Percentiles rank a stretch among this genome's conserved stretches.
These are phyloP conservation scores for Lactifluus piperatus DNA, from an alignment of 768 basidiomycete species.

Conservation along the genomic window DNA sequence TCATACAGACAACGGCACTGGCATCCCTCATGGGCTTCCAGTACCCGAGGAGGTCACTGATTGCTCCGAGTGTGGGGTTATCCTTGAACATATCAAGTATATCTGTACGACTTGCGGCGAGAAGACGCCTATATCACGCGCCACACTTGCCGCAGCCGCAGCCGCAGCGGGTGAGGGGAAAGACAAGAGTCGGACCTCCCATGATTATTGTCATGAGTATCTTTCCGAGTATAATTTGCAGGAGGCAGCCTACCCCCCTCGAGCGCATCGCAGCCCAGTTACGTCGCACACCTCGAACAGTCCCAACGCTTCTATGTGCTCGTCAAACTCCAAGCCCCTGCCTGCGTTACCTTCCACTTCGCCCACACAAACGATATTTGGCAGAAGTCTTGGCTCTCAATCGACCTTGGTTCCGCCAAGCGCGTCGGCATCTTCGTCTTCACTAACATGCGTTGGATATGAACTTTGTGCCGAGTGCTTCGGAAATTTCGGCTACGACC, in stretches of 20 bases:
- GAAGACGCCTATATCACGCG: slow-evolving; percentile 38
- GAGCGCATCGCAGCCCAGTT: slow-evolving; percentile 3
- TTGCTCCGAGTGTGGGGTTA: slow-evolving; percentile 72
- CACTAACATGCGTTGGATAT: slow-evolving; percentile 41
- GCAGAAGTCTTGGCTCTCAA: slow-evolving; percentile 9
- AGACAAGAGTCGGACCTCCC: slow-evolving; percentile 29
- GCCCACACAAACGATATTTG: slow-evolving; percentile 4
- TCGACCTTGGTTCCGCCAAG: slow-evolving; percentile 16
- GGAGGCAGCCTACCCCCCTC: slow-evolving; percentile 4
- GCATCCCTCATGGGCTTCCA: slow-evolving; percentile 37
- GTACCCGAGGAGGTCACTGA: slow-evolving; percentile 59
- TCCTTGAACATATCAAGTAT: slow-evolving; percentile 79
- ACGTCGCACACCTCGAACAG: not conserved
- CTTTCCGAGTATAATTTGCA: not conserved
- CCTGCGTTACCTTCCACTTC: slow-evolving; percentile 32
- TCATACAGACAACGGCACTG: slow-evolving; percentile 10
- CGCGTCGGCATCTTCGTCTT: slow-evolving; percentile 15
- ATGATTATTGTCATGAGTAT: slow-evolving; percentile 6
- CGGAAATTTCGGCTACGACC: slow-evolving; percentile 65
- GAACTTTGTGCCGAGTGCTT: slow-evolving; percentile 83
- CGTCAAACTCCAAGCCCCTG: slow-evolving; percentile 34
- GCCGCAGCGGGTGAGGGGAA: slow-evolving; percentile 39
- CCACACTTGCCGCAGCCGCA: slow-evolving; percentile 19
- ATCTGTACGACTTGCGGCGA: slow-evolving; percentile 86
- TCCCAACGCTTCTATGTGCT: not conserved